phyloP scores from a whole-genome alignment of 78 protist genomes.

The Planoprotostelium fungivorum region DNA sequence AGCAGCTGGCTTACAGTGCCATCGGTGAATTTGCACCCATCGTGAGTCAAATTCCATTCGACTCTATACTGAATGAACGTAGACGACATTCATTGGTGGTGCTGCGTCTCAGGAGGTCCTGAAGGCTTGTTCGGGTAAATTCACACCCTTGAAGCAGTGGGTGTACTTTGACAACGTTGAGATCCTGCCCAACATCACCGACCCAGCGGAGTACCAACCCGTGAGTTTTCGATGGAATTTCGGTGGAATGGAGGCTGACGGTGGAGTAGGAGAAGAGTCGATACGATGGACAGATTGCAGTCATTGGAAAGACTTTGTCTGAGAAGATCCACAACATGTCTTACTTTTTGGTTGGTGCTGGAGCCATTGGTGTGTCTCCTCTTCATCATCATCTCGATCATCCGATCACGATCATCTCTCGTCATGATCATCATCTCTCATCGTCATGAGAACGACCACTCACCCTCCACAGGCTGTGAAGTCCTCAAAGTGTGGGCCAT shows the following conservation, averaged over 20 bases:
- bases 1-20: conserved; percentile 38
- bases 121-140: conserved; percentile 95
- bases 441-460: neutral
- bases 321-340: conserved; percentile 21
- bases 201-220: conserved; percentile 29
- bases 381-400: neutral
- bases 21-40: conserved; percentile 73
- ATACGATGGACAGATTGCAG: conserved; percentile 88
- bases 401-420: neutral
- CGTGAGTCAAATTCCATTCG: neutral
- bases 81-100: conserved; percentile 83
- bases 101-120: conserved; percentile 90
- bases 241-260: neutral
- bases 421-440: neutral
- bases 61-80: too few species aligned
- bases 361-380: conserved; percentile 90
- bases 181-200: conserved; percentile 59
- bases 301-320: conserved; percentile 77
- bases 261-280: conserved; percentile 43
- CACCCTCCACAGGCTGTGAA: conserved; percentile 92
- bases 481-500: conserved; percentile 87
- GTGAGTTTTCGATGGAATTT: neutral
- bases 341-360: conserved; percentile 96
- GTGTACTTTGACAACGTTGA: conserved; percentile 84
- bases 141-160: conserved; percentile 85